Evolutionary conservation across 2,329 filamentous ascomycete species (phyloP).

Genomic region (Pleomassaria siparia): DNA sequence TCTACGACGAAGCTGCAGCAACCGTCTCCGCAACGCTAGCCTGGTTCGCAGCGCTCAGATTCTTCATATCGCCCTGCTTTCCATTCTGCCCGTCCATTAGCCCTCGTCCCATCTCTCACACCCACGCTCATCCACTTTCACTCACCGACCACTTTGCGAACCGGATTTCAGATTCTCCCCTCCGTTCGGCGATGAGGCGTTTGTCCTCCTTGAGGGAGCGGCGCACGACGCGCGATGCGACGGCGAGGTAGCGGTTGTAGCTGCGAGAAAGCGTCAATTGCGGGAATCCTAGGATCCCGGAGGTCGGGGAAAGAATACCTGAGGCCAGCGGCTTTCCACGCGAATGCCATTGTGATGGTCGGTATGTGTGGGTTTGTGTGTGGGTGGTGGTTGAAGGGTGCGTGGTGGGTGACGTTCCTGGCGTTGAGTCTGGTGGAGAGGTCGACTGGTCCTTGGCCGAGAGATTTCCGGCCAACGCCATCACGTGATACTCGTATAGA

Average conservation of each 20-base stretch:
- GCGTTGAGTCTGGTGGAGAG: conserved; percentile 26
- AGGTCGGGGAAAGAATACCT: conserved; percentile 65
- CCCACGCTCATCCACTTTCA: conserved; percentile 23
- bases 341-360: conserved; percentile 81
- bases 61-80: conserved; percentile 87
- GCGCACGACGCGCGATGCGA: conserved; percentile 93
- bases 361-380: conserved; percentile 21
- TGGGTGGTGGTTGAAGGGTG: conserved; percentile 24
- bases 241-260: conserved; percentile 99
- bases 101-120: conserved; percentile 8
- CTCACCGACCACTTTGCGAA: conserved; percentile 96
- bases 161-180: conserved; percentile 84
- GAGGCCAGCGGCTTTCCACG: conserved; percentile 97
- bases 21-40: conserved; percentile 50
- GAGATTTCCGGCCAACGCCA: conserved; percentile 20
- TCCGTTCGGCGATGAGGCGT: conserved; percentile 82
- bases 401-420: conserved; percentile 27
- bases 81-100: conserved; percentile 68
- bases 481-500: conserved; percentile 27
- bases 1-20: conserved; percentile 40
- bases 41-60: conserved; percentile 61
- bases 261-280: conserved; percentile 54
- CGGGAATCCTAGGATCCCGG: conserved; percentile 8
- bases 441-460: conserved; percentile 29
- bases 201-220: conserved; percentile 95